These are phyloP conservation scores for Cruciata laevipes DNA, from an alignment of 257 asterid genomes.

Conservation along the genomic window DNA sequence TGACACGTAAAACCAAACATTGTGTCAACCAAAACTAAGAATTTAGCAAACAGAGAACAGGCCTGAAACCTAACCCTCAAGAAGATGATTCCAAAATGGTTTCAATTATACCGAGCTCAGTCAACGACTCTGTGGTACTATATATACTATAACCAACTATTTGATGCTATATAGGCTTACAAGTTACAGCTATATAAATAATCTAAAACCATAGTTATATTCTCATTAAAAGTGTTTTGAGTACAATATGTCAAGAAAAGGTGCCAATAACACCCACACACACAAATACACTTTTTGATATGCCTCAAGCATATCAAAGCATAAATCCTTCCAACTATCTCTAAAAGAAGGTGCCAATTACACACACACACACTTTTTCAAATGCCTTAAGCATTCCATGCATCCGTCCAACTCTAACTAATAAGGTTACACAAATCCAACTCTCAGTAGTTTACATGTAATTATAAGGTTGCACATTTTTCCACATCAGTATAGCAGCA, in stretches of 20 bases:
- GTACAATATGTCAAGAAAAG: no score
- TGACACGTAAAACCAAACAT: background rate
- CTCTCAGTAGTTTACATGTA: background rate
- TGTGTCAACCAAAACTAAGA: background rate
- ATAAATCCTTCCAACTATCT: background rate
- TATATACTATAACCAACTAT: no score
- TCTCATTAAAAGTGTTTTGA: background rate
- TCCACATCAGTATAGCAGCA: background rate
- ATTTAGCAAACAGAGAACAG: background rate
- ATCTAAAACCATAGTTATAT: background rate
- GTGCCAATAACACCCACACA: background rate
- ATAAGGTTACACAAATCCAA: background rate
- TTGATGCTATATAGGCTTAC: background rate
- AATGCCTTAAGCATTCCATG: background rate
- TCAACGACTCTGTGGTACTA: background rate
- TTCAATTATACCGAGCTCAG: background rate
- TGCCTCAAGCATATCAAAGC: background rate
- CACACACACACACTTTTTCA: background rate
- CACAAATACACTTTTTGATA: background rate
- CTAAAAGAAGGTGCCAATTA: no score
- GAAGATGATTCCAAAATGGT: background rate
- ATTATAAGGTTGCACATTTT: background rate
- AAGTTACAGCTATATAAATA: background rate
- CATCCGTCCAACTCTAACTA: background rate
- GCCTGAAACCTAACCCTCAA: no score